Evolutionary conservation across 1,139 yeast species (phyloP), one percentile per base, ranked within the genome.

Genomic region (Yamadazyma diospyri): DNA sequence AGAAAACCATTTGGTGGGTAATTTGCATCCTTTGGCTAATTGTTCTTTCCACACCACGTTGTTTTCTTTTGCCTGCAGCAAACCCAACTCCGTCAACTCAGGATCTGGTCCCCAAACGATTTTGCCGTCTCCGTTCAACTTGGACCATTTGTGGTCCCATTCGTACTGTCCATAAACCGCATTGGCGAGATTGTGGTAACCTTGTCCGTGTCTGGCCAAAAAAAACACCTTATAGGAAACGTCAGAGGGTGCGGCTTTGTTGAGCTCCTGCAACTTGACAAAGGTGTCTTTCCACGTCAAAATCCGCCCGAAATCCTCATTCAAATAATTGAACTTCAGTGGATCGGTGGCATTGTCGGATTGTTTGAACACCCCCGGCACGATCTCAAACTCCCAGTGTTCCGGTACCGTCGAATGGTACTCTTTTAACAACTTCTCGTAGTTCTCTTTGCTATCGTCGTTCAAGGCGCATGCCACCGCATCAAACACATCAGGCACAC

Each of bases 41-140:
- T 59, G 57, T 24, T 41, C 27, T 33, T 47, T 42, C 61, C 65
- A 51, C 16, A 47, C 53, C 29, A 34, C 23, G 25, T 47, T 44
- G 35, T 59, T 60, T 18, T 46, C 57, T 31, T 48, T 48, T n/a
- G 75, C 75, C 43, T 67, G 73, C 16, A 47, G 45, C 24, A 53
- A 40, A 2, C 74, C 74, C 40, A 61, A 52, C 4, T 57, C 61
- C 5, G 73, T 68, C 44, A 69, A 61, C 27, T 55, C 57, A 1
- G 75, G 70, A 44, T 69, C 75, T 0, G 74, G 74, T 3, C 68
- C 76, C 72, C 73, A 69, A 4, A 57, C 63, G 6, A 63, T 53
- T 23, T 60, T 55, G 6, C 70, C 74, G 41, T 69, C 72, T 1
- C 72, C 72, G 32, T 55, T 57, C 30, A 63, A 42, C 34, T 58